Conservation (phyloP, 176 grass and related monocot genomes). For the Avena eriantha region DNA sequence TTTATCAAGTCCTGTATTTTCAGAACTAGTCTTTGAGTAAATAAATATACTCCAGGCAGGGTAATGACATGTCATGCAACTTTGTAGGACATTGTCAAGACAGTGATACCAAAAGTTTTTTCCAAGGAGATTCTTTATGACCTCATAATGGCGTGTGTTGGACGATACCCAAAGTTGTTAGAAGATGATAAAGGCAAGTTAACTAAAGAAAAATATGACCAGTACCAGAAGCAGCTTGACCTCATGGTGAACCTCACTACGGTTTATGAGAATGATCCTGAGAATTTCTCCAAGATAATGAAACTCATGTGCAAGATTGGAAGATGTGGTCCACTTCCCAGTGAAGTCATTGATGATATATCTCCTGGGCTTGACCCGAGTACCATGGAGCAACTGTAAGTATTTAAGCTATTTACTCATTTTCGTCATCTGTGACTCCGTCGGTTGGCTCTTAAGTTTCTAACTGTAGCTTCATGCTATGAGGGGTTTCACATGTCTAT, state of each 20-base stretch:
- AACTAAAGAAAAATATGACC: neutral
- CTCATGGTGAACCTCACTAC: neutral
- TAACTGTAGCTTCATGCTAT: neutral
- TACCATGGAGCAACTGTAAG: conserved; percentile 24
- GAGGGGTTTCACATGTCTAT: neutral
- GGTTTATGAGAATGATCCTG: conserved; percentile 15
- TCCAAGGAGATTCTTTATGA: conserved; percentile 29
- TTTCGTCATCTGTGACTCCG: neutral
- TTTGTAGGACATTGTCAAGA: conserved; percentile 14
- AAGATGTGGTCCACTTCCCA: conserved; percentile 16
- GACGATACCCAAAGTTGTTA: neutral
- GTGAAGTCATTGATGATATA: conserved; percentile 11
- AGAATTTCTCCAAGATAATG: conserved; percentile 15
- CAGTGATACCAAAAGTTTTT: conserved; percentile 6
- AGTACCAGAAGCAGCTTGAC: conserved; percentile 17
- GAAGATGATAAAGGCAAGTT: conserved; percentile 2
- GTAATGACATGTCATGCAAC: neutral
- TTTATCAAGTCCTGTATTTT: conserved; percentile 1
- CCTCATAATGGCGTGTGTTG: neutral
- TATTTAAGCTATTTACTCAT: conserved; percentile 8
- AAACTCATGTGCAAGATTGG: conserved; percentile 27
- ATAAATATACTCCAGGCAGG: neutral
- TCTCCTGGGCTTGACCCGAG: conserved; percentile 23
- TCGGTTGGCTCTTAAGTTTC: conserved; percentile 11
- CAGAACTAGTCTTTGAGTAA: neutral